Base-by-base conservation (phyloP, 2,329 filamentous ascomycete species). In the Capronia epimyces region DNA sequence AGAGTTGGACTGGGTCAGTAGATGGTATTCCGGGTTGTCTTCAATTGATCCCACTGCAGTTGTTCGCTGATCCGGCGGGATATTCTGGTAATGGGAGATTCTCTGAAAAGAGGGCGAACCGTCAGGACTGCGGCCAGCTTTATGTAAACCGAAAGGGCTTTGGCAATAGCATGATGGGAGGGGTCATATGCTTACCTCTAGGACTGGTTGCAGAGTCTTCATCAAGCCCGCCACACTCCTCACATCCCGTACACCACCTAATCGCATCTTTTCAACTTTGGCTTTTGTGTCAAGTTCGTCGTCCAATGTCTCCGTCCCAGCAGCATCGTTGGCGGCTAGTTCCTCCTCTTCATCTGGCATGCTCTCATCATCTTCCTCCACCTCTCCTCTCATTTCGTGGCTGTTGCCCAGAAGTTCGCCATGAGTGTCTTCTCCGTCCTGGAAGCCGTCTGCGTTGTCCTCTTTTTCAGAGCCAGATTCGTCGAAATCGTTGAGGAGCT, bases 401-500 rank as follows among this genome's bases (percentile, higher is more conserved):
- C 49, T 31, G 24, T 40, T 22, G 66, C 15, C 44, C 22, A 52
- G 45, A 3, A 49, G 63, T 16, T 60, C 52, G 15, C 46, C 42
- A 21, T 54, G 21, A 12, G 16, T 43, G 9, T 43, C 18, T 15
- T 72, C 68, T 45, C 75, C 68, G 52, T 70, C 61, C 29, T 66
- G 61, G 58, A 76, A 70, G 22, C 71, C 72, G 45, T 77, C 73
- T 50, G 79, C 74, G 41, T 77, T 75, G 29, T 81, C 80, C 55
- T 84, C 84, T 31, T 78, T 81, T 62, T 93, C 87, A 46, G 88
- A 88, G 45, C 83, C 89, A 4, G 83, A 87, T 65, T 94, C 88
- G 63, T 89, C 89, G 58, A 95, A 93, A 67, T 95, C 89, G 64
- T 93, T 87, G 62, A 97, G 77, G 9, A 98, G 80, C 67, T 97